Conservation (phyloP, 2,329 filamentous ascomycete genomes). For the Fusarium agapanthi region DNA sequence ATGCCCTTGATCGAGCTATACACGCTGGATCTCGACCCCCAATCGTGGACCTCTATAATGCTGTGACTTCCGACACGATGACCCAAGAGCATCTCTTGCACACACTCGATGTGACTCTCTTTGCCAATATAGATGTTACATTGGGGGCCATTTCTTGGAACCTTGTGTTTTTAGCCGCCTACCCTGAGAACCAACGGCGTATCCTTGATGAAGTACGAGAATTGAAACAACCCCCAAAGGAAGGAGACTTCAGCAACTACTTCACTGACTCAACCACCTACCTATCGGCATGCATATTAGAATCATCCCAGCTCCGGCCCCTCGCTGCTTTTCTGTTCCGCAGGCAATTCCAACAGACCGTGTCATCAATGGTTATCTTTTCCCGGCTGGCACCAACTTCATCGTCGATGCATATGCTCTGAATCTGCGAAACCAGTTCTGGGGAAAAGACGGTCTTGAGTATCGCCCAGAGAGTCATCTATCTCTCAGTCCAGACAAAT, state of each 20-base stretch:
- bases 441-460: neutral
- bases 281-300: neutral
- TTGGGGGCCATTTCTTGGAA: neutral
- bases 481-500: neutral
- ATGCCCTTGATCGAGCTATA: neutral
- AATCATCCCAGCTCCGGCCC: neutral
- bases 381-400: neutral
- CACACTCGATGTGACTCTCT: neutral
- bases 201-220: neutral
- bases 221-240: neutral
- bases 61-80: neutral
- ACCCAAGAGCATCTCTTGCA: neutral
- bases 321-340: neutral
- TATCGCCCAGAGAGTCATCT: neutral
- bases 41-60: neutral
- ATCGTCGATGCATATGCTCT: neutral
- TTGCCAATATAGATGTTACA: neutral
- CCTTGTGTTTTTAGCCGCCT: neutral
- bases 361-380: neutral
- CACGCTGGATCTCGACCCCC: neutral
- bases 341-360: neutral
- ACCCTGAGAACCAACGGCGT: neutral
- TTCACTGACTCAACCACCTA: neutral
- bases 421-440: neutral
- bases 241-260: neutral